Base-by-base conservation (phyloP, 352 stramenopile genomes). In the Globisporangium camurandrum region DNA sequence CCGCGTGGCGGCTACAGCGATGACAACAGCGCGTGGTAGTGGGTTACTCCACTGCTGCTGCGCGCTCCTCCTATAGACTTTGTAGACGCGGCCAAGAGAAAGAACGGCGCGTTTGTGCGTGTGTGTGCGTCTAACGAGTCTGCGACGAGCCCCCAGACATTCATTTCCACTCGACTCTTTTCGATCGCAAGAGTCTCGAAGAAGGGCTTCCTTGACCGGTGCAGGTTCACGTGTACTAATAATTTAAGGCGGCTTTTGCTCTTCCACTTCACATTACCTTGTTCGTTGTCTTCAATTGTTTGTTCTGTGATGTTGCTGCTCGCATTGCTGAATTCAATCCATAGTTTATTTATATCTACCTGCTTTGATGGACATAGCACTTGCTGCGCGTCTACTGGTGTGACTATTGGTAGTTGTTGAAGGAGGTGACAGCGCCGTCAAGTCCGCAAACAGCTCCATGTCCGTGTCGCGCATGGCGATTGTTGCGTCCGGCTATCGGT, bases 1-100 rank as follows among this genome's bases (percentile, higher is more conserved):
- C 51, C 54, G n/a, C 51, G 73, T 23, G 57, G 68, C 26, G 64
- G 69, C 55, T 80, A 72, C 71, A 67, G 60, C 57, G 71, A 81
- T 10, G 80, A 93, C 67, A 94, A 94, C 75, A 94, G 83, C 62
- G 81, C 83, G 65, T 94, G 83, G 83, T 94, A 94, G 81, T 54
- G n/a, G n/a, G n/a, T n/a, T n/a, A n/a, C n/a, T 56, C 36, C 55
- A 28, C 53, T 22, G 36, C 19, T 45, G 51, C 54, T 49, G 46
- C 46, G 36, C 36, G 44, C 51, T 54, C 48, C n/a, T 37, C 54
- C 44, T 46, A 61, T 61, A 61, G 49, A 64, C 50, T 67, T 66
- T 66, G 51, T 67, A 57, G 45, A 58, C 49, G 46, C 48, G 40
- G n/a, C n/a, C n/a, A n/a, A n/a, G n/a, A n/a, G n/a, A n/a, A n/a